Evolutionary conservation across 805 yeast species (phyloP).

Genomic region (Yarrowia sp.): DNA sequence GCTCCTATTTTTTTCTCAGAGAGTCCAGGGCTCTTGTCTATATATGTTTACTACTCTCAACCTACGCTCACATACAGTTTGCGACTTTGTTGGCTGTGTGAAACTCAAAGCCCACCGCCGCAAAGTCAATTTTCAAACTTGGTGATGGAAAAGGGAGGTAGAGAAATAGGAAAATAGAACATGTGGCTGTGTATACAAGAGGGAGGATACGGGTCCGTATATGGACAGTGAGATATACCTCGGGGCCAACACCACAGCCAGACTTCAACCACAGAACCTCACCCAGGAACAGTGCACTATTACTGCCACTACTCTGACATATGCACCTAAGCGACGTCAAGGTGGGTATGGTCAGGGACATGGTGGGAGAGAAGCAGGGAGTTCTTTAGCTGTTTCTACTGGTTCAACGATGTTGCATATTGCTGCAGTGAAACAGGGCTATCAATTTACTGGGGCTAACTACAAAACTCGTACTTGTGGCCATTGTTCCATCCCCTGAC

Average conservation of each 20-base stretch:
- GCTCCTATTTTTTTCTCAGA: no score
- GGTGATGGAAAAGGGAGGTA: constrained; percentile 10
- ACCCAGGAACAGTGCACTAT: constrained; percentile 6
- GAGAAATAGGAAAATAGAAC: no score
- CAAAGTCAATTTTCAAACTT: constrained; percentile 12
- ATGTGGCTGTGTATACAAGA: background rate
- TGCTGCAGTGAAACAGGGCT: no score
- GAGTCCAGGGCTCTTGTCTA: background rate
- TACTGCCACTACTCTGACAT: background rate
- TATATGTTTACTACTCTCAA: constrained; percentile 17
- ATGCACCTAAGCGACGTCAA: constrained; percentile 13
- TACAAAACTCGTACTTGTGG: no score
- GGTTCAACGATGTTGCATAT: no score
- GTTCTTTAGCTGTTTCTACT: no score
- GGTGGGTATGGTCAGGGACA: background rate
- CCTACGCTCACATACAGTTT: background rate
- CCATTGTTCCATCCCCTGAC: constrained; percentile 16
- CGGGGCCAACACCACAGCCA: no score
- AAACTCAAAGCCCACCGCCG: background rate
- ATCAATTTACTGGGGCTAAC: no score
- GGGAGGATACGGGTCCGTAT: no score
- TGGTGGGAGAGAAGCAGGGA: no score
- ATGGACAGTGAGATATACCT: no score
- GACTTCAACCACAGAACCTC: no score
- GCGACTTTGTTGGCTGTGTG: constrained; percentile 10